Base-by-base conservation (phyloP, 2,329 filamentous ascomycete species). In the Pyrenochaeta sp. region DNA sequence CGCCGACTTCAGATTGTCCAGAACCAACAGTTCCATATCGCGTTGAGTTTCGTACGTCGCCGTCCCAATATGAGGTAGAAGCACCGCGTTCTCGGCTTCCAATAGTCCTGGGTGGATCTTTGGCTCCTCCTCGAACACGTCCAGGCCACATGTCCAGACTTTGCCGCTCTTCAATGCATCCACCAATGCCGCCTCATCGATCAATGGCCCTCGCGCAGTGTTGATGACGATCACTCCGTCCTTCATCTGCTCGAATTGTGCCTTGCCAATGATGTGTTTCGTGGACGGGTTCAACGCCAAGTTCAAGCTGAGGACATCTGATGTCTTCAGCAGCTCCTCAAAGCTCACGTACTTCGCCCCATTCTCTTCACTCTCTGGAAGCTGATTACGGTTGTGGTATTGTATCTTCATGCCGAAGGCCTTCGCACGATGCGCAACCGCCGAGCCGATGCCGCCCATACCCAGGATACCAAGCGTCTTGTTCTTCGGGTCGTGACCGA, bases 61-160 rank as follows among this genome's bases (percentile, higher is more conserved):
- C 1, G 86, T 88, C 22, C 86, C 86, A 62, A 88, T 83, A 65
- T 88, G 86, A 39, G 86, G 86, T 61, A 88, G 70, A 62, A 88
- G 65, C 64, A 88, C 84, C 3, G 79, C 80, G 50, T 84, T 83
- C 66, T 80, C 78, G 49, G 82, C 76, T 36, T 80, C 78, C 50
- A 85, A 58, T 49, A 84, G 70, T 0, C 83, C 85, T 0, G 79
- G 77, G 60, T 88, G 81, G 46, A 83, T 80, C 64, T 80, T 82
- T 30, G 83, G 84, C 72, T 88, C 85, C 49, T 83, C 78, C 68
- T 88, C 85, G 53, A 83, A 88, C 9, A 88, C 85, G 59, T 88
- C 85, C 32, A 88, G 68, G 0, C 85, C 86, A 0, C 79, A 83
- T 2, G 83, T 82, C 57, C 80, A 83, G 8, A 88, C 81, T 56